These are phyloP conservation scores for Stephania cephalantha DNA, from an alignment of 164 flowering plant genomes.

Conservation along the genomic window DNA sequence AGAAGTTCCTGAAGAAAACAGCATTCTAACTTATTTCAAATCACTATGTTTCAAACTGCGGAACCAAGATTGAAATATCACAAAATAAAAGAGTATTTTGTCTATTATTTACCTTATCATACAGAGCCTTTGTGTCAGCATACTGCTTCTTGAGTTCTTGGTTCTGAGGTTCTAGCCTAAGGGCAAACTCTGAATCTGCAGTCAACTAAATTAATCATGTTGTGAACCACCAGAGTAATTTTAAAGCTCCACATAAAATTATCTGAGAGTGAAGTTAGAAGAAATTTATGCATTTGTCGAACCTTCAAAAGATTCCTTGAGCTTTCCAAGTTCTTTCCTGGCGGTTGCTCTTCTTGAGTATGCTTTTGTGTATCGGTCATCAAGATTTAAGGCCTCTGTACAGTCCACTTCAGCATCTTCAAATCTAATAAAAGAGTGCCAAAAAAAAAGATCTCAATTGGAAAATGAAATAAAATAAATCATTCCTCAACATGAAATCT, in stretches of 20 bases:
- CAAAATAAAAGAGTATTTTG: not conserved
- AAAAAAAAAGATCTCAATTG: too few species aligned
- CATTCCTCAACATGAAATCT: too few species aligned
- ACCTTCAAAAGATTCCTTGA: constrained; percentile 81
- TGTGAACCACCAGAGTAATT: not conserved
- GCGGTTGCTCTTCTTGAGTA: constrained; percentile 96
- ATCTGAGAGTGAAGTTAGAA: not conserved
- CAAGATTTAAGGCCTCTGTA: constrained; percentile 86
- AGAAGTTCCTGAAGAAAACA: constrained; percentile 42
- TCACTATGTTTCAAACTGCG: not conserved
- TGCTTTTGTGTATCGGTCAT: constrained; percentile 94
- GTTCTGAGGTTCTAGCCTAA: constrained; percentile 84
- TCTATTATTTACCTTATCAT: constrained; percentile 50
- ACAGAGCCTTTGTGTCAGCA: constrained; percentile 61
- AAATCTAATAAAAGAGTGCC: constrained; percentile 36
- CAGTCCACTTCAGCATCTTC: constrained; percentile 93
- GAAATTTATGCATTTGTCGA: constrained; percentile 8
- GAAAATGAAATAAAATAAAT: too few species aligned
- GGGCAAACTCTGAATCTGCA: constrained; percentile 90
- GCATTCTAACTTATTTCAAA: too few species aligned
- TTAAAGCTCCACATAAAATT: not conserved
- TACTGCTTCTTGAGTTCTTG: constrained; percentile 82
- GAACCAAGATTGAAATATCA: not conserved
- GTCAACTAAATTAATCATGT: constrained; percentile 13
- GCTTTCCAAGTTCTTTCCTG: constrained; percentile 85